Evolutionary conservation across 805 yeast genomes (phyloP).

Genomic region (Kluyveromyces wickerhamii): DNA sequence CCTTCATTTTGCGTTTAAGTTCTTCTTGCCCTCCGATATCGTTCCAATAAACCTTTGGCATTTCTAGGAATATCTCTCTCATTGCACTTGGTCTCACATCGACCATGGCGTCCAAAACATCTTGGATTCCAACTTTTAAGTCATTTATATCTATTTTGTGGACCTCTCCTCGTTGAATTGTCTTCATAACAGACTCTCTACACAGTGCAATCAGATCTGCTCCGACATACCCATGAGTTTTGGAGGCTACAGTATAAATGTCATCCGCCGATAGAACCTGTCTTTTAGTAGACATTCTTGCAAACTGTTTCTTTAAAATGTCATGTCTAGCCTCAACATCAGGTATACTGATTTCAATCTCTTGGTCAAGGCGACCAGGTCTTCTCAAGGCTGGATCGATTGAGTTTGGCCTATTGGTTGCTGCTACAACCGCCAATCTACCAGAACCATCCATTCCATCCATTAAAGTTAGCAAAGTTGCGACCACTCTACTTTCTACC

Average conservation of each 20-base stretch:
- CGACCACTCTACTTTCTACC: conserved; percentile 83
- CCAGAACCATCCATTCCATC: conserved; percentile 67
- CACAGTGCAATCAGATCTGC: conserved; percentile 87
- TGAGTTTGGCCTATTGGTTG: conserved; percentile 63
- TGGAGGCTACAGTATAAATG: conserved; percentile 55
- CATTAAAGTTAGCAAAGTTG: conserved; percentile 75
- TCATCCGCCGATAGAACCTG: conserved; percentile 47
- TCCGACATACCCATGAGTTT: conserved; percentile 96
- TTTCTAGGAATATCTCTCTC: conserved; percentile 90
- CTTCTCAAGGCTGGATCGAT: conserved; percentile 69
- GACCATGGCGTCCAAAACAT: conserved; percentile 62
- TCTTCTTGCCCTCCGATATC: conserved; percentile 95
- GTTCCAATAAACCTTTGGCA: conserved; percentile 88
- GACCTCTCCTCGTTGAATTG: conserved; percentile 58
- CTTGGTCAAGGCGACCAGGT: conserved; percentile 87
- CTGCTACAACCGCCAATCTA: conserved; percentile 60
- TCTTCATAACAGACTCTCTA: conserved; percentile 79
- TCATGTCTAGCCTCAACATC: conserved; percentile 72
- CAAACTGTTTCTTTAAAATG: conserved; percentile 58
- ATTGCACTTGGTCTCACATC: conserved; percentile 94
- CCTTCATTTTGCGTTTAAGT: conserved; percentile 71
- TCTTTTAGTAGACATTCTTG: conserved; percentile 35
- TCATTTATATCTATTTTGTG: conserved; percentile 22
- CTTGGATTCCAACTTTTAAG: conserved; percentile 43
- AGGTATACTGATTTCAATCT: conserved; percentile 86